A percentile compares a stretch with the other conserved stretches of the same genome.
Conservation (phyloP, 345 rosid species). For the Populus euphratica region DNA sequence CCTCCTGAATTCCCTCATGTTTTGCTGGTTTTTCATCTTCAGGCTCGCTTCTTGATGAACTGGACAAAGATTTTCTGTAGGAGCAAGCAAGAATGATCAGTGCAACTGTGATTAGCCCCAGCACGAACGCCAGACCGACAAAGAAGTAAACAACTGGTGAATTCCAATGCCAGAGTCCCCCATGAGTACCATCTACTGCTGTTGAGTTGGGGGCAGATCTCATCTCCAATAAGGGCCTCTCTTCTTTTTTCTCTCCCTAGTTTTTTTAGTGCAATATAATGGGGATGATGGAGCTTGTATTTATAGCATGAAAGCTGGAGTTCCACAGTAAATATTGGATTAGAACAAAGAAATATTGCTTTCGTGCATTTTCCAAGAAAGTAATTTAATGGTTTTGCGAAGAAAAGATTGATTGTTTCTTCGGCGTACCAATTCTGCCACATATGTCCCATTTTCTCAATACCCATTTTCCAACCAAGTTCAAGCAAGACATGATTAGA, state of each 20-base stretch:
- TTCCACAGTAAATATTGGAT: not conserved
- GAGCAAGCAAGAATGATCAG: slow-evolving; percentile 32
- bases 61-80: slow-evolving; percentile 3
- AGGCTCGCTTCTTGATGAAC: not conserved
- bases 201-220: slow-evolving; percentile 9
- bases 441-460: not conserved
- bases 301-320: not conserved
- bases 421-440: not conserved
- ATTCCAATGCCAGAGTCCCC: slow-evolving; percentile 14
- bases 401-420: not conserved
- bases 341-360: not conserved
- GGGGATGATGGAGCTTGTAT: not conserved
- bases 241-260: not conserved
- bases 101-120: slow-evolving; percentile 21
- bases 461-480: not conserved
- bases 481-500: not conserved
- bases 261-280: not conserved
- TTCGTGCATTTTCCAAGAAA: not conserved
- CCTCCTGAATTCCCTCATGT: not conserved
- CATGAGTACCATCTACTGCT: not conserved
- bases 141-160: slow-evolving; percentile 31
- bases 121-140: slow-evolving; percentile 17
- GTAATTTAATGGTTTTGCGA: not conserved
- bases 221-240: not conserved
- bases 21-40: not conserved